Conservation (phyloP, 176 grass and related monocot genomes). For the Eremochloa ophiuroides region DNA sequence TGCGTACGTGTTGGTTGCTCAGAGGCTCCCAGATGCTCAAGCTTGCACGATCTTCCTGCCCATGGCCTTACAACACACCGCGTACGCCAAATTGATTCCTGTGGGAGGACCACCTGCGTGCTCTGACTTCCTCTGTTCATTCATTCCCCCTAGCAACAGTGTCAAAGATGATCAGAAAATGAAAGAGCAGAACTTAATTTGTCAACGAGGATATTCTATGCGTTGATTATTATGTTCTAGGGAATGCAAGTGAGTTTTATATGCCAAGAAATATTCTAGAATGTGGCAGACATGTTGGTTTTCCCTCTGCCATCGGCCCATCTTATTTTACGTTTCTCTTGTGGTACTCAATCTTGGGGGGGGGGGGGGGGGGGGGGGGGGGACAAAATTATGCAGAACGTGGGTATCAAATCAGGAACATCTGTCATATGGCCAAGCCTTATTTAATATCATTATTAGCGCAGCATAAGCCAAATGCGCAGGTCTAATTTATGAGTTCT, state of each 20-base stretch:
- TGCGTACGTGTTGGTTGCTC: neutral
- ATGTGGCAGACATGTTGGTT: neutral
- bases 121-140: slow-evolving; percentile 28
- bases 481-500: neutral
- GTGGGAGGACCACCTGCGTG: slow-evolving; percentile 13
- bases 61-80: slow-evolving; percentile 2
- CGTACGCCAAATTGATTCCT: neutral
- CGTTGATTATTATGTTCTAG: neutral
- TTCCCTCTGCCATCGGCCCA: slow-evolving; percentile 12
- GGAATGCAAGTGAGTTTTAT: slow-evolving; percentile 8
- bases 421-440: neutral
- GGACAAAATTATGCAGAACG: neutral
- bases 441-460: slow-evolving; percentile 17
- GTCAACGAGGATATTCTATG: slow-evolving; percentile 4
- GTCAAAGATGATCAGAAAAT: slow-evolving; percentile 21
- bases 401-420: neutral
- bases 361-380: no score
- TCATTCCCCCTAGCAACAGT: slow-evolving; percentile 17
- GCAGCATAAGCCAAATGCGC: neutral
- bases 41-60: slow-evolving; percentile 6
- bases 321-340: slow-evolving; percentile 17
- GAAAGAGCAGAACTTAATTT: neutral
- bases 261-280: neutral
- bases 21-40: slow-evolving; percentile 13
- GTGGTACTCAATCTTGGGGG: neutral